phyloP scores from a whole-genome alignment of 169 alveolate species.

The Perkinsus olseni region DNA sequence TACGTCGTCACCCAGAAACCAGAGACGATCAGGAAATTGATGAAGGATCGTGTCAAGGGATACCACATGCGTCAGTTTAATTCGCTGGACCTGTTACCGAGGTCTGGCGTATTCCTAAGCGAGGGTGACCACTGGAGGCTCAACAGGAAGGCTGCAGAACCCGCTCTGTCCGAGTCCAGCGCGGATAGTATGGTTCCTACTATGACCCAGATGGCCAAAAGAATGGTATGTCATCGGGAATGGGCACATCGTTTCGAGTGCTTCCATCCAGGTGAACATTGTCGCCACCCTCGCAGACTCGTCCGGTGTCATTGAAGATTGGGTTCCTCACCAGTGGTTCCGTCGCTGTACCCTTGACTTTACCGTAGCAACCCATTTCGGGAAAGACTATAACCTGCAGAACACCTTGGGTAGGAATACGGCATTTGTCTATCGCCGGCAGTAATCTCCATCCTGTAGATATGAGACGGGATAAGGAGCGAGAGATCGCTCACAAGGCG shows the following conservation, averaged over 20 bases:
- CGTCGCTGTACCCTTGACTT: background rate
- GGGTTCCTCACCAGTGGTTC: background rate
- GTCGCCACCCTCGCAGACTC: background rate
- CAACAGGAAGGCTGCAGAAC: background rate
- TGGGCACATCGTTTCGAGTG: background rate
- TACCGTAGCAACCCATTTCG: background rate
- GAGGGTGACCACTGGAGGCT: background rate
- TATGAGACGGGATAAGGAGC: too few relatives aligned
- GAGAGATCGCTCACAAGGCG: too few relatives aligned
- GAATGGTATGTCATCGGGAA: background rate
- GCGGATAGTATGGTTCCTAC: background rate
- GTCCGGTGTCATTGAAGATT: background rate
- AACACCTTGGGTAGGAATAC: background rate
- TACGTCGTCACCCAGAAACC: background rate
- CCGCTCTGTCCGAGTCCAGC: background rate
- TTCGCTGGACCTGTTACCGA: background rate
- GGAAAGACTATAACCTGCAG: background rate
- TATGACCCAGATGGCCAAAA: background rate
- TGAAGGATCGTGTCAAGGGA: background rate
- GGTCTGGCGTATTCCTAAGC: background rate
- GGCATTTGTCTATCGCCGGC: background rate
- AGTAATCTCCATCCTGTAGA: too few relatives aligned
- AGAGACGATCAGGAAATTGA: background rate
- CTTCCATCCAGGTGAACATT: background rate
- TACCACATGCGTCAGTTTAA: background rate